Evolutionary conservation across 1,284 basidiomycete species (phyloP), one percentile per base, ranked within the genome.

Genomic region (Pterulicium gracile): DNA sequence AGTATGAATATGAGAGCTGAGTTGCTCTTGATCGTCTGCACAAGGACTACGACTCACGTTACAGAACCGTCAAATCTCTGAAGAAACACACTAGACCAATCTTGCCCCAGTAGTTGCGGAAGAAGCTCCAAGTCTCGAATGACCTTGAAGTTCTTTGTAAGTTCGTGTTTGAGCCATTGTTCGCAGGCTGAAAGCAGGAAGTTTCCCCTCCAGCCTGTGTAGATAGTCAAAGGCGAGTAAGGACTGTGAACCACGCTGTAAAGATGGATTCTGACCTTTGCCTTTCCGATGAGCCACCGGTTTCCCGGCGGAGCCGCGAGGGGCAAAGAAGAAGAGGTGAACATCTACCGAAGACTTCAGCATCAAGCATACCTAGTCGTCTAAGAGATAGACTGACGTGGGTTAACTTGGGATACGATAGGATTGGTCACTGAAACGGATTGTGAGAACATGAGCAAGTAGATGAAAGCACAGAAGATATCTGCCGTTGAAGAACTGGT

Each of bases 241-340:
- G 34, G 20, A 23, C 14, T 2, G 44, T 19, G 22, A 22, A 13
- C 15, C 14, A 55, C 32, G 19, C 21, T 36, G 24, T 47, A 19
- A 7, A 18, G 10, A 39, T 39, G 14, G 3, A 46, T 12, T 24
- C 54, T 34, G 50, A 81, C 87, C 93, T 78, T 91, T 94, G 47
- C 90, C 90, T 60, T 87, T 90, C 13, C 89, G 73, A 62, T 94
- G 91, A 3, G 89, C 88, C 1, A 97, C 94, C 0, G 94, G 94
- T 55, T 84, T 84, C 21, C 95, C 95, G 2, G 94, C 91, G 0
- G 92, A 91, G 3, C 95, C 95, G 55, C 90, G 75, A 22, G 92
- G 88, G 1, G 91, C 91, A 58, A 97, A 98, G 67, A 96, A 95
- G 68, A 98, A 98, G n/a, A 98, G 56, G 62, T 98, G 95, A 10